Percentiles rank a stretch among this genome's conserved stretches.
Conservation (phyloP, 306 rosid genomes). For the Casuarina cunninghamiana region DNA sequence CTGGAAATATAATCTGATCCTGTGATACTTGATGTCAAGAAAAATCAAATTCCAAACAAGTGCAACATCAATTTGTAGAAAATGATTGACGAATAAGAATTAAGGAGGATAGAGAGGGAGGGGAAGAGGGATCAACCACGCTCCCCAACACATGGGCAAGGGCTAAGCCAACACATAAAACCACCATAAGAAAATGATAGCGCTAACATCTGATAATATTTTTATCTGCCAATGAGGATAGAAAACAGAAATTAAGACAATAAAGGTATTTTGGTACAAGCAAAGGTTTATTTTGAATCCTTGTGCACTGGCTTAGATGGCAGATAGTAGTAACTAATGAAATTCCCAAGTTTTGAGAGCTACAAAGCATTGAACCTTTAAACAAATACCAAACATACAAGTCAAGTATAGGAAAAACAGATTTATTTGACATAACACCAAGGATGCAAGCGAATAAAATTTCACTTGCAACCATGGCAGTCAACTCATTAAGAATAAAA, state of each 20-base stretch:
- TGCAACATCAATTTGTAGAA: background rate
- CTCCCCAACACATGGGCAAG: slow-evolving; percentile 1
- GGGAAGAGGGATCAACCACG: background rate
- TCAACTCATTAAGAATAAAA: too few species aligned
- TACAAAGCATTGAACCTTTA: background rate
- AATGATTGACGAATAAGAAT: background rate
- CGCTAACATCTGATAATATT: background rate
- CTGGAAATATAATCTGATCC: slow-evolving; percentile 96
- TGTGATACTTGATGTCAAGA: slow-evolving; percentile 56
- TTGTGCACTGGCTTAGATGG: background rate
- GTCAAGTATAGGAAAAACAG: background rate
- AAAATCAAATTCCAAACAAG: slow-evolving; percentile 28
- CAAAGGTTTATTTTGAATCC: background rate
- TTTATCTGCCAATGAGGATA: background rate
- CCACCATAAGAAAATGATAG: background rate
- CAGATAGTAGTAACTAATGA: too few species aligned
- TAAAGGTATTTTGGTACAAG: background rate
- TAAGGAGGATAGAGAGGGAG: too few species aligned
- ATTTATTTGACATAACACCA: background rate
- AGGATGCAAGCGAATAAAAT: slow-evolving; percentile 5
- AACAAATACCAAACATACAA: background rate
- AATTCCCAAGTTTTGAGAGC: background rate
- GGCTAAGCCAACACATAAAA: background rate
- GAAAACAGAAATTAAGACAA: background rate
- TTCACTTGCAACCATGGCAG: background rate